These are phyloP conservation scores for Eucalyptus cladocalyx DNA, from an alignment of 345 rosid genomes.

Conservation along the genomic window DNA sequence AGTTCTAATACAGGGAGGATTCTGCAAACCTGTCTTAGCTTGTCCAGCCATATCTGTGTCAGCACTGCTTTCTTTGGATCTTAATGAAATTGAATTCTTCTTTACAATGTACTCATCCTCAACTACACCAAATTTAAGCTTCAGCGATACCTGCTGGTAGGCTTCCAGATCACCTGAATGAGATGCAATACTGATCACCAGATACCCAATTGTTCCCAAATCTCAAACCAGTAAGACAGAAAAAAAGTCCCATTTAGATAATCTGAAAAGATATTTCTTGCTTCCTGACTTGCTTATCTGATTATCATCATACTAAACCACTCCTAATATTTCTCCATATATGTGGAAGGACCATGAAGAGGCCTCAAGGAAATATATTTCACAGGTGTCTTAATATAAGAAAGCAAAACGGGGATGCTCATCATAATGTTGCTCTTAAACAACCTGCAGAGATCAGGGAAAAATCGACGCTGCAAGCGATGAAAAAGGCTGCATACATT, in stretches of 20 bases:
- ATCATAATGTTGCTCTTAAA: not conserved
- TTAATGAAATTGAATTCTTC: conserved; percentile 9
- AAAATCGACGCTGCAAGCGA: not conserved
- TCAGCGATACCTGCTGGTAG: conserved; percentile 52
- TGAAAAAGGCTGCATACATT: not conserved
- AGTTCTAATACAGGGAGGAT: not conserved
- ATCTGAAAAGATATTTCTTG: not conserved
- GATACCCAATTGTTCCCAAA: not conserved
- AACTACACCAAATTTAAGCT: conserved; percentile 65
- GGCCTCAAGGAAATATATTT: not conserved
- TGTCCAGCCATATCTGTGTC: conserved; percentile 51
- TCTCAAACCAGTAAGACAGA: not conserved
- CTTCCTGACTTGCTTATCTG: not conserved
- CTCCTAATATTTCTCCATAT: not conserved
- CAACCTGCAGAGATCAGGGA: not conserved
- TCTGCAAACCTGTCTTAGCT: conserved; percentile 61
- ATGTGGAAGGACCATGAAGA: not conserved
- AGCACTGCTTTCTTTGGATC: conserved; percentile 20
- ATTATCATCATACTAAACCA: not conserved
- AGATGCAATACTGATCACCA: not conserved
- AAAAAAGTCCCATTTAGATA: not conserved
- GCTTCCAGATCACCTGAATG: conserved; percentile 70
- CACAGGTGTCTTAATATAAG: not conserved
- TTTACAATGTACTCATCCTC: conserved; percentile 50
- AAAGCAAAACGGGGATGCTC: not conserved